phyloP scores from a whole-genome alignment of 441 rosid genomes.

The Corymbia citriodora region DNA sequence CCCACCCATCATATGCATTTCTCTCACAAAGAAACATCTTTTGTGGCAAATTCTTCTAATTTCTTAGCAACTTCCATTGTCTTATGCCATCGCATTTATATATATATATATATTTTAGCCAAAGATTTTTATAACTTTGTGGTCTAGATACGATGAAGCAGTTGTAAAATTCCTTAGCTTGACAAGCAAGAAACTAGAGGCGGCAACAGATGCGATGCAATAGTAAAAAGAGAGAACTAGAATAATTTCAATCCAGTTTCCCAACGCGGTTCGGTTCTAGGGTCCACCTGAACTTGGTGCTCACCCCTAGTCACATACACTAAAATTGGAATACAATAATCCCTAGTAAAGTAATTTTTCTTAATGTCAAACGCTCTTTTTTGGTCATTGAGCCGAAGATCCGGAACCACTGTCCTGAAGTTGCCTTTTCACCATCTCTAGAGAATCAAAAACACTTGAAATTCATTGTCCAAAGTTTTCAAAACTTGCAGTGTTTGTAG shows the following conservation, averaged over 20 bases:
- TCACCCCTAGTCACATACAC: neutral
- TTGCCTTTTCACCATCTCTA: constrained; percentile 33
- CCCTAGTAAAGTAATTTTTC: constrained; percentile 20
- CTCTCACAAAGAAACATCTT: neutral
- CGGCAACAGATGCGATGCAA: neutral
- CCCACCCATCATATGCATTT: neutral
- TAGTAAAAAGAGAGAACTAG: neutral
- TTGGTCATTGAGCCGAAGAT: constrained; percentile 10
- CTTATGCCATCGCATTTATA: neutral
- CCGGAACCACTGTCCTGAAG: constrained; percentile 17
- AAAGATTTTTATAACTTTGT: neutral
- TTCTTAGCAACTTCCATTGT: neutral
- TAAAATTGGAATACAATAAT: neutral
- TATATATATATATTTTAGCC: neutral
- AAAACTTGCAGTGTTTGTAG: neutral
- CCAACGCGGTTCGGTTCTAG: fast-evolving
- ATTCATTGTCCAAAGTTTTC: neutral
- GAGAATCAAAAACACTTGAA: neutral
- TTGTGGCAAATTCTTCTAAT: neutral
- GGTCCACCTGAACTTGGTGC: fast-evolving
- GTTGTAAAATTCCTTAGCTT: neutral
- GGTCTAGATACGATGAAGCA: neutral
- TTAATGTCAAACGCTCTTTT: constrained; percentile 25
- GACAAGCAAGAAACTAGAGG: neutral
- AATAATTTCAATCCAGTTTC: fast-evolving